These are phyloP conservation scores for Penicillium lividum DNA, from an alignment of 495 filamentous ascomycete genomes.

Conservation along the genomic window DNA sequence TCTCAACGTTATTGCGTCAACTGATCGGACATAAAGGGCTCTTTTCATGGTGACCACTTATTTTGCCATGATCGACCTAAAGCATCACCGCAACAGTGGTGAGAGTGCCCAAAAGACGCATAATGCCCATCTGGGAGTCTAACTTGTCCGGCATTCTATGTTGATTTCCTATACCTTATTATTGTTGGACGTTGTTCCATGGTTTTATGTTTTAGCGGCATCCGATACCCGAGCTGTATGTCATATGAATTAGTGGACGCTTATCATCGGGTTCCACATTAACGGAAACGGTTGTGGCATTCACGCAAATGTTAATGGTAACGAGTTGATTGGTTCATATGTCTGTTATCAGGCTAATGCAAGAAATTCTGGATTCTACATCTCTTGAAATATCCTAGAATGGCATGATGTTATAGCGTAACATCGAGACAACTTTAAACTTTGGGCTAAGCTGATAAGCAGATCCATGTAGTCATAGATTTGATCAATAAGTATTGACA, in stretches of 20 bases:
- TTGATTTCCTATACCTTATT: too few relatives aligned
- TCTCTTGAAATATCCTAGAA: not conserved
- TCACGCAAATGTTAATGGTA: not conserved
- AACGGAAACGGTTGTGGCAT: too few relatives aligned
- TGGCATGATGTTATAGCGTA: not conserved
- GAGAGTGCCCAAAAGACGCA: conserved; percentile 24
- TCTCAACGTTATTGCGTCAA: not conserved
- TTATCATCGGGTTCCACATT: not conserved
- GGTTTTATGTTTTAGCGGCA: not conserved
- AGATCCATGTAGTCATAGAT: not conserved
- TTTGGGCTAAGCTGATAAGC: not conserved
- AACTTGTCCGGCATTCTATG: not conserved
- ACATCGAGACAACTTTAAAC: not conserved
- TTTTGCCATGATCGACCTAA: conserved; percentile 25
- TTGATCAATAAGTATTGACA: not conserved
- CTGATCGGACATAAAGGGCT: conserved; percentile 39
- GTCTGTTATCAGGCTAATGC: too few relatives aligned
- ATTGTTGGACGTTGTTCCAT: not conserved
- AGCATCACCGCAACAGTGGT: conserved; percentile 21
- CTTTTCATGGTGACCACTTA: conserved; percentile 49
- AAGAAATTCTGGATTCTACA: too few relatives aligned
- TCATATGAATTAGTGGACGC: not conserved
- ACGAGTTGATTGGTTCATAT: not conserved
- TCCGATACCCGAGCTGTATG: conserved; percentile 1
- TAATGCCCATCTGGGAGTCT: conserved; percentile 29